Evolutionary conservation across 2,329 filamentous ascomycete species (phyloP).

Genomic region (Drechslerella coelobrocha): DNA sequence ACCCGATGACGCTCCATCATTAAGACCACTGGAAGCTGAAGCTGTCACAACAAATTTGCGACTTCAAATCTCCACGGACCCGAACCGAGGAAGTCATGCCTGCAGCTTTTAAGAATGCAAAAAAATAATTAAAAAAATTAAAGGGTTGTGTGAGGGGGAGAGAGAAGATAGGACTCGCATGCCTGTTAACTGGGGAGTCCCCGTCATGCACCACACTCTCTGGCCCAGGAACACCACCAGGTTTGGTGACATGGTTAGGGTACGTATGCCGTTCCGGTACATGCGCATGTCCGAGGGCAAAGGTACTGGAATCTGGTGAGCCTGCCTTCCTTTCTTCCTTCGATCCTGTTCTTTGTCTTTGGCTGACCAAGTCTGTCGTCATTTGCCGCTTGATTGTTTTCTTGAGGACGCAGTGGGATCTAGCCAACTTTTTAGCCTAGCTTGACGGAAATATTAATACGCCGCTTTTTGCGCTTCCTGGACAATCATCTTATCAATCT

Average conservation of each 20-base stretch:
- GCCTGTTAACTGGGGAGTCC: background rate
- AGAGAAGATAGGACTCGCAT: background rate
- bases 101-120: too few species aligned
- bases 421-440: too few species aligned
- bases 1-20: background rate
- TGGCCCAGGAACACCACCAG: conserved; percentile 5
- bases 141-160: background rate
- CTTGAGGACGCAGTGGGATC: too few species aligned
- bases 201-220: background rate
- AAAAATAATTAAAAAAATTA: too few species aligned
- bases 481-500: background rate
- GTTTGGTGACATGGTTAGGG: background rate
- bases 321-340: background rate
- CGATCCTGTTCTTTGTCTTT: background rate
- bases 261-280: conserved; percentile 2
- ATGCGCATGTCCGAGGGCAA: background rate
- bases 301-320: background rate
- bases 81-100: too few species aligned
- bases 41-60: background rate
- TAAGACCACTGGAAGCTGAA: too few species aligned
- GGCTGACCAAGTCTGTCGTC: background rate
- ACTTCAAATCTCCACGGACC: too few species aligned
- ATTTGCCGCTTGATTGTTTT: background rate
- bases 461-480: background rate
- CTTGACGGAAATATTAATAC: background rate